phyloP scores from a whole-genome alignment of 2,329 filamentous ascomycete genomes.

The Chaetoscypha palmicola region DNA sequence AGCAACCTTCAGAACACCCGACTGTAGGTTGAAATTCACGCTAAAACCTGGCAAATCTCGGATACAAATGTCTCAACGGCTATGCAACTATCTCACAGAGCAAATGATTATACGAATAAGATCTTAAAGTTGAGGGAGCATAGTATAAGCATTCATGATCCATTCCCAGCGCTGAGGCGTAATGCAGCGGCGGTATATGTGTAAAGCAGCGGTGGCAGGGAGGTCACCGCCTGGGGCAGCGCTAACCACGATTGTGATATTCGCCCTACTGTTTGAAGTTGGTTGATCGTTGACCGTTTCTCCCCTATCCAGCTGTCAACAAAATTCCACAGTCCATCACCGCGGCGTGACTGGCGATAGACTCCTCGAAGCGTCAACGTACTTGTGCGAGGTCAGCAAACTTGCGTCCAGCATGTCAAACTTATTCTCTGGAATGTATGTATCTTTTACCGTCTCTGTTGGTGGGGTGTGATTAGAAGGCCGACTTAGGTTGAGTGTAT shows the following conservation, averaged over 20 bases:
- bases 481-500: too few relatives aligned
- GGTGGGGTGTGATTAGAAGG: too few relatives aligned
- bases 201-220: not conserved
- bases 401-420: constrained; percentile 26
- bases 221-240: constrained; percentile 1
- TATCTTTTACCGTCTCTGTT: constrained; percentile 11
- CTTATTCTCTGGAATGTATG: constrained; percentile 32
- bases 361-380: not conserved
- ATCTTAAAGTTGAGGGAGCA: too few relatives aligned
- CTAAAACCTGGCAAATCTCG: too few relatives aligned
- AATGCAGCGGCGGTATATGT: not conserved
- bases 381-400: not conserved
- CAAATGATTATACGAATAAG: too few relatives aligned
- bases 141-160: too few relatives aligned
- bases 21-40: too few relatives aligned
- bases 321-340: not conserved
- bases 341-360: not conserved
- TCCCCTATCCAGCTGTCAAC: too few relatives aligned
- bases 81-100: too few relatives aligned
- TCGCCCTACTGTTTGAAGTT: not conserved
- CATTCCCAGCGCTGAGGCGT: too few relatives aligned
- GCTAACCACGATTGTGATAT: not conserved
- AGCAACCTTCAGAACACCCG: not conserved
- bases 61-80: too few relatives aligned
- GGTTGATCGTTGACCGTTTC: not conserved